These are phyloP conservation scores for Geosmithia flava DNA, from an alignment of 2,329 filamentous ascomycete genomes.

Conservation along the genomic window DNA sequence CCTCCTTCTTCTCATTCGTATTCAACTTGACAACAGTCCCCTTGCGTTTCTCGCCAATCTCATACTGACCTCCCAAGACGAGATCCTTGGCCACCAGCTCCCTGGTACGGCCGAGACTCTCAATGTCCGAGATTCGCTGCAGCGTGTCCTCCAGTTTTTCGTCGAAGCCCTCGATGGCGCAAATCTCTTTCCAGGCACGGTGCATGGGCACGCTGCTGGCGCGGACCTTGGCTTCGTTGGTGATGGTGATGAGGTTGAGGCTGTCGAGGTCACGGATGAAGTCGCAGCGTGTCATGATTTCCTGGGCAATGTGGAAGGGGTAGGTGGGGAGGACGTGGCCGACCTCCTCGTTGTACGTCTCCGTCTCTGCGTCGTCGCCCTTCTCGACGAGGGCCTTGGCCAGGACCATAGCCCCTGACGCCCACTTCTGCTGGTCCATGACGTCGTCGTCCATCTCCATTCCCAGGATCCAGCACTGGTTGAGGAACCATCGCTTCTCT, in stretches of 20 bases:
- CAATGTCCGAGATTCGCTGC: conserved; percentile 80
- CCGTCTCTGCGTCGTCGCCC: conserved; percentile 57
- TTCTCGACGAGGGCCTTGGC: conserved; percentile 82
- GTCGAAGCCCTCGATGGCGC: conserved; percentile 63
- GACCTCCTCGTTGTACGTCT: conserved; percentile 51
- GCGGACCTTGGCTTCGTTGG: conserved; percentile 72
- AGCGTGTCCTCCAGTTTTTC: conserved; percentile 72
- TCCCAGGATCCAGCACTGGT: conserved; percentile 64
- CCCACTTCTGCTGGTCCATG: conserved; percentile 96
- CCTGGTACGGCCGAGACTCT: conserved; percentile 83
- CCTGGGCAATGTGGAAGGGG: conserved; percentile 68
- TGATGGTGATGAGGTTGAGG: conserved; percentile 91
- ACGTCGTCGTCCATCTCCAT: conserved; percentile 86
- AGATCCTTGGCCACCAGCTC: conserved; percentile 94
- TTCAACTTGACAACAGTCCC: conserved; percentile 29
- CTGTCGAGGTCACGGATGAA: conserved; percentile 91
- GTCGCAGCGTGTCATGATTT: conserved; percentile 92
- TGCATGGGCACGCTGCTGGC: conserved; percentile 97
- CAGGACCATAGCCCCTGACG: conserved; percentile 88
- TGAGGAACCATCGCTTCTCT: conserved; percentile 67
- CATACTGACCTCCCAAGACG: conserved; percentile 72
- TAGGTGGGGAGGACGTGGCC: conserved; percentile 73
- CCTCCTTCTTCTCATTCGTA: conserved; percentile 23
- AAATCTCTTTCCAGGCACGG: conserved; percentile 78
- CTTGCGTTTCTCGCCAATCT: conserved; percentile 34